Conservation (phyloP, 1,284 basidiomycete species). For the Lentinus polychrous region DNA sequence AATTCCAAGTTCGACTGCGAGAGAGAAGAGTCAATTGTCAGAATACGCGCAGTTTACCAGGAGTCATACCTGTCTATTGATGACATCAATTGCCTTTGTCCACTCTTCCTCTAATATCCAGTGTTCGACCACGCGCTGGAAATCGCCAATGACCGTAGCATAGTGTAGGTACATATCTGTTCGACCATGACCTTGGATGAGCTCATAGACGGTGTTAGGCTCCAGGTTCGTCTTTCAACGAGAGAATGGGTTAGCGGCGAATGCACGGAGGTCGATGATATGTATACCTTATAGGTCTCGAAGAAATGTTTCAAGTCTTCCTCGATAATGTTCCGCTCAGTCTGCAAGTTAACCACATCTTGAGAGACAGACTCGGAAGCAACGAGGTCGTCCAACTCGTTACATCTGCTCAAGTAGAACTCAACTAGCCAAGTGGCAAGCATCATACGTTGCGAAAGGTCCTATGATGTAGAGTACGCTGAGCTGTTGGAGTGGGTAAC, state of each 20-base stretch:
- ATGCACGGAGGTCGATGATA: constrained; percentile 1
- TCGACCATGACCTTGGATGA: constrained; percentile 90
- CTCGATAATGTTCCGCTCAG: constrained; percentile 81
- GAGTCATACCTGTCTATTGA: constrained; percentile 82
- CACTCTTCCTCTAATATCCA: constrained; percentile 92
- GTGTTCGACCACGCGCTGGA: constrained; percentile 84
- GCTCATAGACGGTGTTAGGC: constrained; percentile 79
- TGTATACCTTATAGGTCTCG: constrained; percentile 77
- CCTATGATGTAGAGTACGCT: constrained; percentile 38
- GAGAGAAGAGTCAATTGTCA: background rate
- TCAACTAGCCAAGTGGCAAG: constrained; percentile 98
- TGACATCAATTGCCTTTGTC: constrained; percentile 82
- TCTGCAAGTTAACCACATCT: constrained; percentile 80
- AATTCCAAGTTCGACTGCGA: constrained; percentile 71
- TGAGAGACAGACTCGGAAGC: constrained; percentile 80
- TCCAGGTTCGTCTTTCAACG: constrained; percentile 70
- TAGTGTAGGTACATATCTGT: constrained; percentile 91
- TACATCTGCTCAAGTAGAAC: constrained; percentile 95
- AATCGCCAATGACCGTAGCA: constrained; percentile 79
- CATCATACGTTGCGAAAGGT: constrained; percentile 93
- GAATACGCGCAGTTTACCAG: no score
- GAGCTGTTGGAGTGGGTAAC: background rate
- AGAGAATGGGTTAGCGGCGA: constrained; percentile 1
- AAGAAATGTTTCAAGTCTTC: constrained; percentile 92
- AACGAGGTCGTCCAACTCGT: constrained; percentile 88